A percentile compares a stretch with the other conserved stretches of the same genome.
Conservation (phyloP, 2,329 filamentous ascomycete species). For the Colletotrichum eleusines region DNA sequence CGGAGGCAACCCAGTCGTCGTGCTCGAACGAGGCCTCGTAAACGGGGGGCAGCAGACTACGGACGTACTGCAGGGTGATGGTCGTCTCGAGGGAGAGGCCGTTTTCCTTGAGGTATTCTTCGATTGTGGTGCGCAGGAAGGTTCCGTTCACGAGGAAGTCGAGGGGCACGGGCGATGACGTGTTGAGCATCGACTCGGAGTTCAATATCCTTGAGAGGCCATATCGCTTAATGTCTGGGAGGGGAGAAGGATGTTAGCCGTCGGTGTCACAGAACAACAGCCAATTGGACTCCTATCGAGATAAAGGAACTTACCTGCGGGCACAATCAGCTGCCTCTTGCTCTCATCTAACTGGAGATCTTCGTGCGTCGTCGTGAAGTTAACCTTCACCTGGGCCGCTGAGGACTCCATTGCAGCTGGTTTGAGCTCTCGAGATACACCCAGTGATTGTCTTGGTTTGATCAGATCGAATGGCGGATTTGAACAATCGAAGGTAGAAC, state of each 20-base stretch:
- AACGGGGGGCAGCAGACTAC: constrained; percentile 87
- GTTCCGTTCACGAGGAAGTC: constrained; percentile 97
- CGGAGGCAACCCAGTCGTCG: constrained; percentile 93
- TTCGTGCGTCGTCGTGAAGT: constrained; percentile 73
- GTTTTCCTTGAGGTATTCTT: constrained; percentile 88
- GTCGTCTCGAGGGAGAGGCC: constrained; percentile 91
- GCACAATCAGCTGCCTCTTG: constrained; percentile 72
- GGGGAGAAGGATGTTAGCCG: not conserved
- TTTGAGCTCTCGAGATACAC: constrained; percentile 12
- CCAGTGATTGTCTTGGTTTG: not conserved
- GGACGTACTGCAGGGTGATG: constrained; percentile 91
- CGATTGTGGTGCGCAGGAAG: constrained; percentile 88
- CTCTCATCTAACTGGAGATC: constrained; percentile 73
- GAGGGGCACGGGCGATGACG: constrained; percentile 77
- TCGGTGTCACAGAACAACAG: constrained; percentile 8
- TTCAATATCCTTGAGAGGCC: constrained; percentile 78
- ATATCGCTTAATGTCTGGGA: constrained; percentile 74
- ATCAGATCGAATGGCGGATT: not conserved
- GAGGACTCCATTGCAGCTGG: constrained; percentile 53
- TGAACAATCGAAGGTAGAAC: not conserved
- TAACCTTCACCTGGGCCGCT: constrained; percentile 71
- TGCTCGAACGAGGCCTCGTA: constrained; percentile 95
- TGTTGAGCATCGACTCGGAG: constrained; percentile 78
- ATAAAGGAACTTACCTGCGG: constrained; percentile 60
- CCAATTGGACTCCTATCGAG: not conserved